phyloP scores from a whole-genome alignment of 2,329 filamentous ascomycete genomes.

The Hypomyces perniciosus region DNA sequence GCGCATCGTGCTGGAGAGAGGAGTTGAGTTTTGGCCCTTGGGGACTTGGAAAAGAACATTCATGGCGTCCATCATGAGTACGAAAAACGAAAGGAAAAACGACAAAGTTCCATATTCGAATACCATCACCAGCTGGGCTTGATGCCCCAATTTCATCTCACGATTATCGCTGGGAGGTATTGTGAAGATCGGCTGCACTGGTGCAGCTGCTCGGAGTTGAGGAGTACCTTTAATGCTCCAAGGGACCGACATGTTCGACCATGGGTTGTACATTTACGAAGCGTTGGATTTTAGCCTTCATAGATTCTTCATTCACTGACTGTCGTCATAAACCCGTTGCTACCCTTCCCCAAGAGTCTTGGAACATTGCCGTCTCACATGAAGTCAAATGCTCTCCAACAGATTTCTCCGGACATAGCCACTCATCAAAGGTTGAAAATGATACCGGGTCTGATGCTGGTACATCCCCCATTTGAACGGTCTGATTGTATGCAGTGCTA shows the following conservation, averaged over 20 bases:
- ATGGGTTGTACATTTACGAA: too few species aligned
- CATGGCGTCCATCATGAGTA: too few species aligned
- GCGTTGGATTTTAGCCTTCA: not conserved
- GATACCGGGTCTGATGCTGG: slow-evolving; percentile 4
- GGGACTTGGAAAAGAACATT: too few species aligned
- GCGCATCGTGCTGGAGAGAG: too few species aligned
- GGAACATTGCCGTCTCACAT: not conserved
- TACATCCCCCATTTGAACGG: not conserved
- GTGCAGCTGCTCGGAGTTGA: not conserved
- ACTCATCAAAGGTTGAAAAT: slow-evolving; percentile 18
- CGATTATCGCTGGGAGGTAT: not conserved
- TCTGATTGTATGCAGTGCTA: not conserved
- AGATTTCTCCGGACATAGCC: slow-evolving; percentile 9
- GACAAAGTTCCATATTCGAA: too few species aligned
- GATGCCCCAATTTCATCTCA: not conserved
- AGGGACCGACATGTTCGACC: too few species aligned
- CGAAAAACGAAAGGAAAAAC: too few species aligned
- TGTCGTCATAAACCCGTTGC: too few species aligned
- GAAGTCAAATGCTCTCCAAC: not conserved
- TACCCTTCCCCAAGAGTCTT: not conserved
- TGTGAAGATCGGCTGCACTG: not conserved
- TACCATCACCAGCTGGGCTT: not conserved
- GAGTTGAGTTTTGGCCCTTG: too few species aligned
- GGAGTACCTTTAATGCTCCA: not conserved
- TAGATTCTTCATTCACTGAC: not conserved